Conservation (phyloP, 257 asterid species). For the Avicennia marina region DNA sequence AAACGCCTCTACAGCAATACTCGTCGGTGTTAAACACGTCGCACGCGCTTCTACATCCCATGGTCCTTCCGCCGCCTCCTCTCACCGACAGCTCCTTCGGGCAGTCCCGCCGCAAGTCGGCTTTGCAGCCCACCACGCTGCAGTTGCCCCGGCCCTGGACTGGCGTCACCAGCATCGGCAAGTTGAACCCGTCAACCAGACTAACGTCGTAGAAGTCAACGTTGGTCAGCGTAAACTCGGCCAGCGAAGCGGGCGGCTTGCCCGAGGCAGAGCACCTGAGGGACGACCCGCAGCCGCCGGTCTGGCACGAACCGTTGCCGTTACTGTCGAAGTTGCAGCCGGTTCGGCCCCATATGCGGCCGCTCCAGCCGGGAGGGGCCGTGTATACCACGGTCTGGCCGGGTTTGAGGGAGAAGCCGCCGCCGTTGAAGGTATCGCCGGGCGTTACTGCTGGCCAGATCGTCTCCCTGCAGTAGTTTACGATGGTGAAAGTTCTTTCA, state of each 20-base stretch:
- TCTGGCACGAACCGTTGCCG: slow-evolving; percentile 78
- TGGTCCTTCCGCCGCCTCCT: slow-evolving; percentile 42
- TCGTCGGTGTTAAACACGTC: slow-evolving; percentile 82
- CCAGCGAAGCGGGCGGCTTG: slow-evolving; percentile 70
- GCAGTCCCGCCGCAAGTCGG: slow-evolving; percentile 56
- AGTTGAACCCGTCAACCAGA: slow-evolving; percentile 85
- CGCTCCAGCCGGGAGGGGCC: slow-evolving; percentile 75
- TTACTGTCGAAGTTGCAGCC: slow-evolving; percentile 72
- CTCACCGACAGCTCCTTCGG: slow-evolving; percentile 59
- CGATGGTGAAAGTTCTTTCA: slow-evolving; percentile 71
- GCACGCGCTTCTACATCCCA: slow-evolving; percentile 87
- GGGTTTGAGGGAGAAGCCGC: slow-evolving; percentile 61
- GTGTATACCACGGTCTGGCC: slow-evolving; percentile 55
- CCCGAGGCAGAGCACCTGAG: slow-evolving; percentile 66
- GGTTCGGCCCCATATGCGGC: slow-evolving; percentile 90
- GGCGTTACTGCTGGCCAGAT: slow-evolving; percentile 87
- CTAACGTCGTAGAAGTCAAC: slow-evolving; percentile 84
- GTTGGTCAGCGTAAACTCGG: slow-evolving; percentile 72
- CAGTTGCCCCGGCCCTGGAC: slow-evolving; percentile 73
- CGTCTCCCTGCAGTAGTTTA: slow-evolving; percentile 72
- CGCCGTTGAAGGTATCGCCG: slow-evolving; percentile 67
- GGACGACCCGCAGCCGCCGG: slow-evolving; percentile 68
- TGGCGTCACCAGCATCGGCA: slow-evolving; percentile 69
- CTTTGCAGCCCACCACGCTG: slow-evolving; percentile 69
- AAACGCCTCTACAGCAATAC: slow-evolving; percentile 74